Percentiles rank a stretch among this genome's conserved stretches.
phyloP scores from a whole-genome alignment of 768 basidiomycete species.

The Russula abietina region DNA sequence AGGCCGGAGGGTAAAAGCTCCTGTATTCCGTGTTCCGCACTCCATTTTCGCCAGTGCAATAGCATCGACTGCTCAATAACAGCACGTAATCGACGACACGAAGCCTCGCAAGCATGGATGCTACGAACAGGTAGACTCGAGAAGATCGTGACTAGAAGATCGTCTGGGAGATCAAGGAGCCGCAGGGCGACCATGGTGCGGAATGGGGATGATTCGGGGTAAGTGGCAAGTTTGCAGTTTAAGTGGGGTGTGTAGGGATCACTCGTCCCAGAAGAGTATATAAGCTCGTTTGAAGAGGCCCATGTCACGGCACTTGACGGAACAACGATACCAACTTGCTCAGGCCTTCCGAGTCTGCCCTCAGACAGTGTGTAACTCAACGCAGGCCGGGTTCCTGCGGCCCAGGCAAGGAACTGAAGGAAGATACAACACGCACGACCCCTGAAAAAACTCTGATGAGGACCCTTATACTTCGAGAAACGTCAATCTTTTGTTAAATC shows the following conservation, averaged over 20 bases:
- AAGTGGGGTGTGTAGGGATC: not conserved
- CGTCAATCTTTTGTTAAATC: not conserved
- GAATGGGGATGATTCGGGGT: not conserved
- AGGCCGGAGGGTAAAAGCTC: slow-evolving; percentile 1
- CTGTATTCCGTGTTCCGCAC: not conserved
- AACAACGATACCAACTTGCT: not conserved
- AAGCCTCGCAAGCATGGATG: slow-evolving; percentile 6
- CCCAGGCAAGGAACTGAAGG: no score
- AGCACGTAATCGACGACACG: slow-evolving; percentile 5
- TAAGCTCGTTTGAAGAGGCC: not conserved
- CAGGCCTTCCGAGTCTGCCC: not conserved
- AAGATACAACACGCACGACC: no score
- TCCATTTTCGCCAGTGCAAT: not conserved
- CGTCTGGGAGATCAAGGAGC: slow-evolving; percentile 10
- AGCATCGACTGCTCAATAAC: slow-evolving; percentile 4
- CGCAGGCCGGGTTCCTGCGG: no score
- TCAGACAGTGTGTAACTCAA: not conserved
- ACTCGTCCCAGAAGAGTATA: not conserved
- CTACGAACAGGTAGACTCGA: not conserved
- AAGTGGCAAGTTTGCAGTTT: not conserved
- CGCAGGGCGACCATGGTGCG: not conserved
- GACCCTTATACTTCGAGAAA: not conserved
- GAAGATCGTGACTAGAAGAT: slow-evolving; percentile 8
- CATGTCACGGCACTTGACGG: not conserved
- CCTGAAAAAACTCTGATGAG: not conserved